Evolutionary conservation across 2,329 filamentous ascomycete species (phyloP), one percentile per base, ranked within the genome.

Genomic region (Aspergillus ochraceus): DNA sequence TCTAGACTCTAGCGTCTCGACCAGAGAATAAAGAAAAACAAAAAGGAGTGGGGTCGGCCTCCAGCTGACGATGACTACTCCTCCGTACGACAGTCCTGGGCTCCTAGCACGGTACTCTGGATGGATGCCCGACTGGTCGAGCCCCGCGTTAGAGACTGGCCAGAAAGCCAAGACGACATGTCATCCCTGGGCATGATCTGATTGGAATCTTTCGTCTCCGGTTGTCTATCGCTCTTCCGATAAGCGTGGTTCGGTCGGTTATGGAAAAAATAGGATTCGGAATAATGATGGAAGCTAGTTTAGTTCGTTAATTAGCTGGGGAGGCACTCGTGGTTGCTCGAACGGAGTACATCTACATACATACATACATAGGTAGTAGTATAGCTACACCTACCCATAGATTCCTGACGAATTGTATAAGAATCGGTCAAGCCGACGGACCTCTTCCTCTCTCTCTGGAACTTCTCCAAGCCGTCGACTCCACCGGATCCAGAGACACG

Each of bases 241-340:
- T 64, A 64, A 63, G 62, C 64, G 62, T 66, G 64, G 60, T 55
- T 64, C 60, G 54, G 62, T 66, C 64, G 64, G 64, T 63, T 64
- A 63, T 49, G 36, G 49, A 52, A 59, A 64, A 65, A 54, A 54
- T 11, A 42, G 26, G 55, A 45, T 57, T 24, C 42, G 47, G 32
- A 47, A 47, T 32, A 20, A 57, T 19, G 12, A 42, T 3, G 36
- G 36, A 8, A 42, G 17, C 36, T 42, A 17, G 8, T 42, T 17
- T 19, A 53, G 30, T 17, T 6, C 9, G 45, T 19, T 17, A 39
- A 5, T 20, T 47, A 52, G 32, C 19, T 39, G 39, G 22, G 32
- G 10, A 30, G 36, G 14, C 11, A 39, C 36, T 39, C 14, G 30
- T 32, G 30, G 30, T 12, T 32, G 11, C 30, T 32, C 30, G 30